Percentiles rank a stretch among this genome's conserved stretches.
Evolutionary conservation across 2,329 filamentous ascomycete genomes (phyloP).

Genomic region (Aspergillus pseudotamarii): DNA sequence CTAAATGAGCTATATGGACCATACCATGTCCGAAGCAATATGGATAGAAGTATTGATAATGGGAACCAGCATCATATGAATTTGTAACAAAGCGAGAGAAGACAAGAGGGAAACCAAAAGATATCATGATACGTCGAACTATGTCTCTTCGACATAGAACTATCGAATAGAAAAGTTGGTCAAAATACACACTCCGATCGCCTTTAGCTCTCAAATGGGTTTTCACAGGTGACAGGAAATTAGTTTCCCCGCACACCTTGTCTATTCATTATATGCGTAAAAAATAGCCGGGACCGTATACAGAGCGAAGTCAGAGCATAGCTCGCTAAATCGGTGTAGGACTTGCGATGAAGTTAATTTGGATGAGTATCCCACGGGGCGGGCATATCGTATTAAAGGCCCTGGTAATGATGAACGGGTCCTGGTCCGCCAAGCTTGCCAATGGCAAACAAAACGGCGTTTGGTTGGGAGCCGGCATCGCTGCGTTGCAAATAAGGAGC

Average conservation of each 20-base stretch:
- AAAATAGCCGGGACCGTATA: background rate
- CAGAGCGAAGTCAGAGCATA: slow-evolving; percentile 4
- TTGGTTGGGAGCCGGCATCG: slow-evolving; percentile 11
- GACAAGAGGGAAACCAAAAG: background rate
- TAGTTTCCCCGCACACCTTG: background rate
- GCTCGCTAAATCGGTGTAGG: background rate
- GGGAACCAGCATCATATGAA: background rate
- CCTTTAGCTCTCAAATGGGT: slow-evolving; percentile 7
- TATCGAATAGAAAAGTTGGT: background rate
- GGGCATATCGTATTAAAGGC: background rate
- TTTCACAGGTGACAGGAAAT: background rate
- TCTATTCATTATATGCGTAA: slow-evolving; percentile 4
- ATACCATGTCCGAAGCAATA: slow-evolving; percentile 14
- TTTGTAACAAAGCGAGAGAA: background rate
- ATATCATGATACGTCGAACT: slow-evolving; percentile 22
- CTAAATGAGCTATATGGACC: slow-evolving; percentile 7
- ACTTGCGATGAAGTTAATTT: slow-evolving; percentile 1
- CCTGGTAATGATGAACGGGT: slow-evolving; percentile 2
- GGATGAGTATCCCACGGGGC: slow-evolving; percentile 10
- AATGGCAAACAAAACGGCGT: slow-evolving; percentile 11
- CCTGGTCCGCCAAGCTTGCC: slow-evolving; percentile 9
- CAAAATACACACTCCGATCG: background rate
- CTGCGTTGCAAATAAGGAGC: slow-evolving; percentile 13
- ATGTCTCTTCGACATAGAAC: background rate
- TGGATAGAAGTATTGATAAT: slow-evolving; percentile 8